Base-by-base conservation (phyloP, 2,329 filamentous ascomycete species). In the Epichloe aotearoae region DNA sequence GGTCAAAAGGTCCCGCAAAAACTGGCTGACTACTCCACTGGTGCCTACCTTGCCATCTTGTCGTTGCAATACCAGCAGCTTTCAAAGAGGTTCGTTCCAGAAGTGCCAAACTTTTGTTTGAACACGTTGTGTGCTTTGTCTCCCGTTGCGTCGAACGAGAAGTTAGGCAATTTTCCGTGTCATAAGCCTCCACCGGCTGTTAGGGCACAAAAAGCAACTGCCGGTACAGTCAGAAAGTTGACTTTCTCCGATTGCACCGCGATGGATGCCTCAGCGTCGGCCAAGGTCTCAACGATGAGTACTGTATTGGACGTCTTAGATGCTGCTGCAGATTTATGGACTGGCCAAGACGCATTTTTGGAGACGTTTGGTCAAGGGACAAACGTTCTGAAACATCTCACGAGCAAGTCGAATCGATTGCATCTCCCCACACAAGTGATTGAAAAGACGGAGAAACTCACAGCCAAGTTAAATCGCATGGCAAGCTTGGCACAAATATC, bases 11-110 rank as follows among this genome's bases (percentile, higher is more conserved):
- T 83, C 0, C 82, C 88, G 0, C 73, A 79, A 42, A 42, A 70
- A 7, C 66, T 88, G 4, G 69, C 75, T 7, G 86, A 93, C 57
- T 78, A 87, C 53, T 77, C 80, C 3, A 82, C 75, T 3, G 93
- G 93, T 11, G 79, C 82, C 8, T 96, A 88, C 63, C 69, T 95
- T n/a, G 80, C 81, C 34, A 86, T 86, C 20, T 72, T 97, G 38
- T 82, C 80, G 47, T 66, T 95, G 30, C 84, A 91, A 62, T 97
- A 94, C 66, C 88, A 96, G 67, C 73, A 75, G 37, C 72, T 91
- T 6, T 84, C 91, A 5, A 93, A 89, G 70, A 78, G 93, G 59
- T 95, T 91, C 66, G 76, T 96, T 45, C 93, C 93, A 0, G 93
- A 98, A 67, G 76, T 90, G 34, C 74, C 95, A 58, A 88, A 88